phyloP scores from a whole-genome alignment of 805 yeast genomes.

The Candida oleophila region DNA sequence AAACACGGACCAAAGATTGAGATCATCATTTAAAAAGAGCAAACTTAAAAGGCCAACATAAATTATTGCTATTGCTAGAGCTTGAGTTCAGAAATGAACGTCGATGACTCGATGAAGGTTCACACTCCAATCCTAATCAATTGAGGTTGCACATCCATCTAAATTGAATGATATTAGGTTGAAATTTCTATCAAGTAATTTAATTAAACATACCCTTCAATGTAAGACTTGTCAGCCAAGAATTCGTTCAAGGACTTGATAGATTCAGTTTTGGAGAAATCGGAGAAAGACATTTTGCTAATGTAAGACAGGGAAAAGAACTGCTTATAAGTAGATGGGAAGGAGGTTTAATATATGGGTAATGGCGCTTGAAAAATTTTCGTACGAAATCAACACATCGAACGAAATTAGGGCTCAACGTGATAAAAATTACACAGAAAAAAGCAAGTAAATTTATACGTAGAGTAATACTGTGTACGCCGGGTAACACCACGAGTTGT shows the following conservation, averaged over 20 bases:
- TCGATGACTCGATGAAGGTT: no score
- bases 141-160: no score
- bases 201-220: conserved; percentile 79
- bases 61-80: no score
- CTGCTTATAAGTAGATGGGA: conserved; percentile 3
- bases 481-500: conserved; percentile 1
- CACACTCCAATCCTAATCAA: no score
- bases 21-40: conserved; percentile 54
- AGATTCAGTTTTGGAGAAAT: conserved; percentile 72
- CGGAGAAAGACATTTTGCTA: conserved; percentile 66
- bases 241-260: conserved; percentile 69
- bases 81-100: no score
- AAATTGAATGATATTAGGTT: no score
- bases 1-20: conserved; percentile 90
- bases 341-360: conserved; percentile 1
- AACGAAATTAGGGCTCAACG: conserved; percentile 4
- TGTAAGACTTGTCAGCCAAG: conserved; percentile 91
- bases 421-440: conserved; percentile 1
- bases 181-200: conserved; percentile 2
- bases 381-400: conserved; percentile 3
- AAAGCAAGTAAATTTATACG: background rate
- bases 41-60: background rate
- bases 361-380: conserved; percentile 7
- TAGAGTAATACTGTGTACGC: background rate
- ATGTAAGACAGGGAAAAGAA: background rate